Percentiles rank a stretch among this genome's conserved stretches.
These are phyloP conservation scores for Fusarium pseudonygamai DNA, from an alignment of 2,329 filamentous ascomycete species.

Conservation along the genomic window DNA sequence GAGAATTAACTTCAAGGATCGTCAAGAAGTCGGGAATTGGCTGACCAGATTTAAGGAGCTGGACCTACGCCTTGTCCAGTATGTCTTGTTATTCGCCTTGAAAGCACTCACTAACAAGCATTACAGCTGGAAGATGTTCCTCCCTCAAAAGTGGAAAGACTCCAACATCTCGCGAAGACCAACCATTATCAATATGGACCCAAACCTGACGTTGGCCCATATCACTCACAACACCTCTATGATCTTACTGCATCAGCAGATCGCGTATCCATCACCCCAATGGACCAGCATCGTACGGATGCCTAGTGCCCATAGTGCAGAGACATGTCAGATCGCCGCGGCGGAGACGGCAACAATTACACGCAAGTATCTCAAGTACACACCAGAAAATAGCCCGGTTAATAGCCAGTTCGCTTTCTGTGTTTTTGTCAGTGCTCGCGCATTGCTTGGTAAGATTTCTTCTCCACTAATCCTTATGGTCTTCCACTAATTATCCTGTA, in stretches of 20 bases:
- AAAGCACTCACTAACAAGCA: accelerated
- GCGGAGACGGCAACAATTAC: constrained; percentile 57
- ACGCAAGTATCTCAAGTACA: constrained; percentile 55
- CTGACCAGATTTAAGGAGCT: constrained; percentile 59
- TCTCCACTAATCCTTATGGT: accelerated
- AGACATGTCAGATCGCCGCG: constrained; percentile 59
- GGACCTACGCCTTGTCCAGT: constrained; percentile 56
- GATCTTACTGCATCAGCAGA: constrained; percentile 59
- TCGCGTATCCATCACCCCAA: constrained; percentile 53
- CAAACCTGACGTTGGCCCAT: constrained; percentile 60
- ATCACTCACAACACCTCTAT: constrained; percentile 61
- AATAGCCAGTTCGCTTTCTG: constrained; percentile 56
- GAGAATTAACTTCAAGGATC: constrained; percentile 50
- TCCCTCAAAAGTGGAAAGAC: constrained; percentile 48
- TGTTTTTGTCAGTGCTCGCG: constrained; percentile 56
- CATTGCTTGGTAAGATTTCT: constrained; percentile 46
- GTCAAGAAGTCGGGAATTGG: constrained; percentile 54
- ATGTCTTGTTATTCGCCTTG: background rate
- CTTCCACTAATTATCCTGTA: background rate
- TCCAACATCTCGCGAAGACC: constrained; percentile 42
- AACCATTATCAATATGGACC: constrained; percentile 52
- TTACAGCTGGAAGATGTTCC: constrained; percentile 49
- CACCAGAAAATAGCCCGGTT: constrained; percentile 31
- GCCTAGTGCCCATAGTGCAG: constrained; percentile 57
- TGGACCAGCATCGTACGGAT: constrained; percentile 44